A percentile compares a stretch with the other conserved stretches of the same genome.
Evolutionary conservation across 176 grass and related monocot genomes (phyloP).

Genomic region (Chrysopogon serrulatus): DNA sequence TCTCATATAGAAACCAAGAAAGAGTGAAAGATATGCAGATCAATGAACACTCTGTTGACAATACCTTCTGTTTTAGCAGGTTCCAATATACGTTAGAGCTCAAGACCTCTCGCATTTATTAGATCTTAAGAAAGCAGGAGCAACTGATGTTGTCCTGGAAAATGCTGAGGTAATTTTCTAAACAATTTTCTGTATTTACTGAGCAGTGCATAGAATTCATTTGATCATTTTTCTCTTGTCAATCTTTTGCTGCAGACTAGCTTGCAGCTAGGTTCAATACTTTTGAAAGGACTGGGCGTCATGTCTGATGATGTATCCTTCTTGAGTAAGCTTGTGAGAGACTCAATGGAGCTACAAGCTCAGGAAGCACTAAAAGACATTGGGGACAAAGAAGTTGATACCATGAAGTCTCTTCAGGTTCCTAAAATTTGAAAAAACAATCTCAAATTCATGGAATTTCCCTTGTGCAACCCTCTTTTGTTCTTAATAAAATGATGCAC

Average conservation of each 20-base stretch:
- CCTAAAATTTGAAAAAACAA: not conserved
- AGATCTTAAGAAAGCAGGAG: conserved; percentile 86
- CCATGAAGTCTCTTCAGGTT: conserved; percentile 84
- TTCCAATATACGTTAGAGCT: conserved; percentile 77
- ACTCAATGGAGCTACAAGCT: conserved; percentile 90
- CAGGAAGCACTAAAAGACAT: conserved; percentile 53
- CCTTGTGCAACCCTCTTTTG: too few relatives aligned
- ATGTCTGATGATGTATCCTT: conserved; percentile 97
- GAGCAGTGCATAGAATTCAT: not conserved
- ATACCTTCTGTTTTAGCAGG: conserved; percentile 31
- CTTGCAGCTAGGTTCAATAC: conserved; percentile 84
- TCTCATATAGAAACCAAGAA: not conserved
- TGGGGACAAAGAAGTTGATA: conserved; percentile 40
- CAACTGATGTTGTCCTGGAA: conserved; percentile 90
- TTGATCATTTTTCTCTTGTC: not conserved
- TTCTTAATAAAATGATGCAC: too few relatives aligned
- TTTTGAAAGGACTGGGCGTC: conserved; percentile 77
- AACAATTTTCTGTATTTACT: not conserved
- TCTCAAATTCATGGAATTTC: not conserved
- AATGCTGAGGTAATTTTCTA: conserved; percentile 66
- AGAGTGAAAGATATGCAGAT: not conserved
- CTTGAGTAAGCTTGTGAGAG: conserved; percentile 81
- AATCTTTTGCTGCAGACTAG: conserved; percentile 55
- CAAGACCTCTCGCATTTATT: conserved; percentile 73
- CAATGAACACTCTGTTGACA: not conserved